phyloP scores from a whole-genome alignment of 1,284 basidiomycete species.

The Malassezia furfur region DNA sequence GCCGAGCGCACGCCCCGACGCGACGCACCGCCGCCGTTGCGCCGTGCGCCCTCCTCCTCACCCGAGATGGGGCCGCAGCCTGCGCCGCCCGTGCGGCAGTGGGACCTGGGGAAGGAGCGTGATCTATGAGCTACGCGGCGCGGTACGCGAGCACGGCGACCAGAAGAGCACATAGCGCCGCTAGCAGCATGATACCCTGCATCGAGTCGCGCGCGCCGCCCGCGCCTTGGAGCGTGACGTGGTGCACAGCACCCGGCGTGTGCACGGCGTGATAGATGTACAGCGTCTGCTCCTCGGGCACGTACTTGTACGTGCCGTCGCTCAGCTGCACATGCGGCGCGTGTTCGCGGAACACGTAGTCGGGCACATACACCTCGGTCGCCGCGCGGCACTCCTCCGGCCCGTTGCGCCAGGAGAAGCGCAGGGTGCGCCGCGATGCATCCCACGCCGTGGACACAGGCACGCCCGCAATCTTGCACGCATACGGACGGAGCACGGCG shows the following conservation, averaged over 20 bases:
- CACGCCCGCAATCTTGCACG: slow-evolving; percentile 44
- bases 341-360: slow-evolving; percentile 19
- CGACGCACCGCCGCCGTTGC: neutral
- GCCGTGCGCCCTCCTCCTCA: neutral
- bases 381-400: neutral
- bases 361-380: slow-evolving; percentile 36
- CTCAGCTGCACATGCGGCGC: neutral
- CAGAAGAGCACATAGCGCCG: neutral
- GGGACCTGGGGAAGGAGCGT: slow-evolving; percentile 16
- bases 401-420: slow-evolving; percentile 37
- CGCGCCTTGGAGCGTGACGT: slow-evolving; percentile 17
- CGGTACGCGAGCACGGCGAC: neutral
- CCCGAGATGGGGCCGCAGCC: slow-evolving; percentile 2
- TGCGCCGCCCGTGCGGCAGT: slow-evolving; percentile 1
- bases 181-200: slow-evolving; percentile 2
- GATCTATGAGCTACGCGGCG: neutral
- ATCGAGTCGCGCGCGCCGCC: neutral
- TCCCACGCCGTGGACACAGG: slow-evolving; percentile 34
- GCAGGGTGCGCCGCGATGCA: slow-evolving; percentile 24
- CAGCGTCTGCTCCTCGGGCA: slow-evolving; percentile 22
- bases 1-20: too few species aligned
- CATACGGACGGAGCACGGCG: slow-evolving; percentile 53
- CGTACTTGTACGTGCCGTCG: slow-evolving; percentile 2
- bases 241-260: slow-evolving; percentile 20
- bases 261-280: slow-evolving; percentile 23